Conservation (phyloP, 2,329 filamentous ascomycete species). For the Xylariaceae sp. region DNA sequence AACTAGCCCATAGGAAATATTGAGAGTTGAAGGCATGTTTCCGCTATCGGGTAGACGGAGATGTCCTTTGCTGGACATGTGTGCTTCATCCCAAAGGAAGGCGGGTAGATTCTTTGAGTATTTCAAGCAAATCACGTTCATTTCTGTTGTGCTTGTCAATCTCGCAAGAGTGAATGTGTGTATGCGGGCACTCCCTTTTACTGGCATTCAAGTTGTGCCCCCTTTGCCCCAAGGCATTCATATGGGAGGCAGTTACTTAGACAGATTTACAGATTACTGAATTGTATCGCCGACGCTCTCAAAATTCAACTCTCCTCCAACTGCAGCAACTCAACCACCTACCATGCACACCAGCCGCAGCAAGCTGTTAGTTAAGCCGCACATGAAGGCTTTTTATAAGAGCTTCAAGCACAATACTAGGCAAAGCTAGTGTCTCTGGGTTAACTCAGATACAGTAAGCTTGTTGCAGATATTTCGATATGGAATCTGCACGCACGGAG, state of each 20-base stretch:
- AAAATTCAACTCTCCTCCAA: too few species aligned
- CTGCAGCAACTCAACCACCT: too few species aligned
- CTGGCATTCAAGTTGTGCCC: too few species aligned
- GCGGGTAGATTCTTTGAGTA: not conserved
- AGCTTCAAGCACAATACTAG: not conserved
- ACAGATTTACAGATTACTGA: too few species aligned
- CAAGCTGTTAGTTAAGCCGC: not conserved
- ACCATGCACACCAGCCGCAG: too few species aligned
- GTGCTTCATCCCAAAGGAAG: not conserved
- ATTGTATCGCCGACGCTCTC: too few species aligned
- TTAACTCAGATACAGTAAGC: not conserved
- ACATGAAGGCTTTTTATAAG: too few species aligned
- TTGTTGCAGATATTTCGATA: not conserved
- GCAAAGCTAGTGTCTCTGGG: not conserved
- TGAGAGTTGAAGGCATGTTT: not conserved
- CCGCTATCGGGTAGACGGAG: not conserved
- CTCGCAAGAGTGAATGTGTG: not conserved
- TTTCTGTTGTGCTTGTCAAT: not conserved
- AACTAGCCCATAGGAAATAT: not conserved
- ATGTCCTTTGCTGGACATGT: not conserved
- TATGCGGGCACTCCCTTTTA: too few species aligned
- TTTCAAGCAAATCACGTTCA: not conserved
- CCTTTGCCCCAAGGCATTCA: too few species aligned
- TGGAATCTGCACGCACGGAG: not conserved
- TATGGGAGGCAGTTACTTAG: too few species aligned